Conservation (phyloP, 306 rosid genomes). For the Dalbergia cochinchinensis region DNA sequence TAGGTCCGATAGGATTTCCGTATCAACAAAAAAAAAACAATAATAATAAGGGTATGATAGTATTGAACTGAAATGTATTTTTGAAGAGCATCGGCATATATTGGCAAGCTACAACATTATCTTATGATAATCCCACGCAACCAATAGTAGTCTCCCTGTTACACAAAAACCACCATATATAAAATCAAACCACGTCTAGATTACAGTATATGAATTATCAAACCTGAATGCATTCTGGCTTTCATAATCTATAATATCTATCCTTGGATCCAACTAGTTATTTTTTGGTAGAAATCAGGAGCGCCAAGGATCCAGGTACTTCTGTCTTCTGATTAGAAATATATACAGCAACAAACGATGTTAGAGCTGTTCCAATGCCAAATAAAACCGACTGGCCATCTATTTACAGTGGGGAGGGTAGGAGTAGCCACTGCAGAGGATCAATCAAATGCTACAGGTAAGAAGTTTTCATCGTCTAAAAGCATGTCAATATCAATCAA, state of each 20-base stretch:
- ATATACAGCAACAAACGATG: conserved; percentile 47
- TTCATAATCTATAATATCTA: conserved; percentile 44
- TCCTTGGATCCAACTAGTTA: conserved; percentile 30
- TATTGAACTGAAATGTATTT: no score
- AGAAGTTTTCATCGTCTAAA: conserved; percentile 69
- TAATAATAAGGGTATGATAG: no score
- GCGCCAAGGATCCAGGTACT: conserved; percentile 19
- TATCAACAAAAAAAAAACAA: no score
- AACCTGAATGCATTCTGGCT: conserved; percentile 42
- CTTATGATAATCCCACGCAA: neutral
- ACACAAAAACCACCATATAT: conserved; percentile 27
- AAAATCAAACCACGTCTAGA: conserved; percentile 42
- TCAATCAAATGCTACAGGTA: conserved; percentile 72
- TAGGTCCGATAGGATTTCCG: neutral
- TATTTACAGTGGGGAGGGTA: conserved; percentile 45
- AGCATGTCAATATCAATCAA: conserved; percentile 73
- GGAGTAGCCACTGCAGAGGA: conserved; percentile 39
- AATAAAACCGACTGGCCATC: conserved; percentile 50
- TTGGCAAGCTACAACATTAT: no score
- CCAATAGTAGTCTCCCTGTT: conserved; percentile 12
- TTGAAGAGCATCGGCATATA: no score
- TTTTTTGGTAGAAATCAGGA: conserved; percentile 21
- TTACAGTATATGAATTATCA: conserved; percentile 32
- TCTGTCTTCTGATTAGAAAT: conserved; percentile 27
- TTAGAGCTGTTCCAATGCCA: conserved; percentile 47